These are phyloP conservation scores for Lasiodiplodia sp. DNA, from an alignment of 2,329 filamentous ascomycete species.

Conservation along the genomic window DNA sequence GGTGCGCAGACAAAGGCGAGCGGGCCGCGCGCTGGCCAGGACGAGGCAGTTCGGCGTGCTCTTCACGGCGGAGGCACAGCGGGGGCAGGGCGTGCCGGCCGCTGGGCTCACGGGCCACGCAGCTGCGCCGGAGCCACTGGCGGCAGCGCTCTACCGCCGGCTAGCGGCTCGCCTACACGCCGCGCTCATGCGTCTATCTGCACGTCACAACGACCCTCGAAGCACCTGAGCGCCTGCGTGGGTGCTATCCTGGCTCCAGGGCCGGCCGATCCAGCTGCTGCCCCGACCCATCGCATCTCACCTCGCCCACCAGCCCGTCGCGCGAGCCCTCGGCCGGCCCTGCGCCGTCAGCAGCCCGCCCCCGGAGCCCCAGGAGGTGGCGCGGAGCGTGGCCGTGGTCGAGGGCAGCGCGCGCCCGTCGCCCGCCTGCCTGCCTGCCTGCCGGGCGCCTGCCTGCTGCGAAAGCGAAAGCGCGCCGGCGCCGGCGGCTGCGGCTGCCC, in stretches of 20 bases:
- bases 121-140: not conserved
- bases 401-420: not conserved
- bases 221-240: slow-evolving; percentile 20
- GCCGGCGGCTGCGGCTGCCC: not conserved
- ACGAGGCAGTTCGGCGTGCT: slow-evolving; percentile 4
- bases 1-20: slow-evolving; percentile 5
- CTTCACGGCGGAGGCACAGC: slow-evolving; percentile 4
- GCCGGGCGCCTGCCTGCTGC: slow-evolving; percentile 3
- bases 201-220: slow-evolving; percentile 25
- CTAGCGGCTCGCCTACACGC: slow-evolving; percentile 25
- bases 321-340: slow-evolving; percentile 28
- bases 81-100: not conserved
- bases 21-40: not conserved
- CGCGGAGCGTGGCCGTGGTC: slow-evolving; percentile 8
- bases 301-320: slow-evolving; percentile 9
- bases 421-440: not conserved
- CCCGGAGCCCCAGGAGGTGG: slow-evolving; percentile 24
- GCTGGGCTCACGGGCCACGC: slow-evolving; percentile 1
- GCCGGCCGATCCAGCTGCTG: slow-evolving; percentile 20
- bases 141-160: slow-evolving; percentile 5
- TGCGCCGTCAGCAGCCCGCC: slow-evolving; percentile 28
- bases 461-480: not conserved
- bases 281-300: slow-evolving; percentile 17
- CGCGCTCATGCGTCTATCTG: slow-evolving; percentile 28
- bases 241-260: slow-evolving; percentile 23